Evolutionary conservation across 2,329 filamentous ascomycete species (phyloP).

Genomic region (Dothideomycetes sp.): DNA sequence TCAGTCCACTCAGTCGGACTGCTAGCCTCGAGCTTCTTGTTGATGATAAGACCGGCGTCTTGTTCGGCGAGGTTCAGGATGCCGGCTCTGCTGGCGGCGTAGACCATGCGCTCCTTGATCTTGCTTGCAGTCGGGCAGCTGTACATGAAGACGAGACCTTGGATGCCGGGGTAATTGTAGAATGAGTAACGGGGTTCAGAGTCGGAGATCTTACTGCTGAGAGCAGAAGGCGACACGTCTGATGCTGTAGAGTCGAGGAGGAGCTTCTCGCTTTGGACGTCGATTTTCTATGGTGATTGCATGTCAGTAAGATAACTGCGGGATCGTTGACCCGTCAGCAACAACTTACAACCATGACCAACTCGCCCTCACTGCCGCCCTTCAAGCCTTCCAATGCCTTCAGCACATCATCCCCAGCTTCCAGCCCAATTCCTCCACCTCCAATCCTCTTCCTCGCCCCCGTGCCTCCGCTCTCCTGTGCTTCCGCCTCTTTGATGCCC

Average conservation of each 20-base stretch:
- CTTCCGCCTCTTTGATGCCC: slow-evolving; percentile 65
- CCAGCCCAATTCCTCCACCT: slow-evolving; percentile 37
- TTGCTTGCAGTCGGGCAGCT: slow-evolving; percentile 62
- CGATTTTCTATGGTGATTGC: slow-evolving; percentile 49
- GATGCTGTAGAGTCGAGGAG: slow-evolving; percentile 48
- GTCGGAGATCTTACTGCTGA: slow-evolving; percentile 50
- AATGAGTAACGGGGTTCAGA: slow-evolving; percentile 69
- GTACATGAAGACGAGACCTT: slow-evolving; percentile 65
- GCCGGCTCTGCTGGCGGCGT: slow-evolving; percentile 51
- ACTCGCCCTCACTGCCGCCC: slow-evolving; percentile 35
- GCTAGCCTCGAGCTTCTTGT: slow-evolving; percentile 57
- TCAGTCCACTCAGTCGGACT: slow-evolving; percentile 61
- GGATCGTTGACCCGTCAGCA: neutral
- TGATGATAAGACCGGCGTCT: slow-evolving; percentile 54
- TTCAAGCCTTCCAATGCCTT: slow-evolving; percentile 51
- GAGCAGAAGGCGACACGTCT: slow-evolving; percentile 45
- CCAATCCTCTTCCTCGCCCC: slow-evolving; percentile 41
- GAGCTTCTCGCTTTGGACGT: slow-evolving; percentile 57
- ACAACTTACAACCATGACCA: slow-evolving; percentile 54
- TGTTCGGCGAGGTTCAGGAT: slow-evolving; percentile 55
- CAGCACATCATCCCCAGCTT: slow-evolving; percentile 51
- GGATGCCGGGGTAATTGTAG: slow-evolving; percentile 54
- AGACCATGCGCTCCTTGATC: slow-evolving; percentile 79
- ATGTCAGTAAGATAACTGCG: neutral
- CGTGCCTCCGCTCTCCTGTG: slow-evolving; percentile 63